Evolutionary conservation across 331 rosid genomes (phyloP).

Genomic region (Quercus tomentella): DNA sequence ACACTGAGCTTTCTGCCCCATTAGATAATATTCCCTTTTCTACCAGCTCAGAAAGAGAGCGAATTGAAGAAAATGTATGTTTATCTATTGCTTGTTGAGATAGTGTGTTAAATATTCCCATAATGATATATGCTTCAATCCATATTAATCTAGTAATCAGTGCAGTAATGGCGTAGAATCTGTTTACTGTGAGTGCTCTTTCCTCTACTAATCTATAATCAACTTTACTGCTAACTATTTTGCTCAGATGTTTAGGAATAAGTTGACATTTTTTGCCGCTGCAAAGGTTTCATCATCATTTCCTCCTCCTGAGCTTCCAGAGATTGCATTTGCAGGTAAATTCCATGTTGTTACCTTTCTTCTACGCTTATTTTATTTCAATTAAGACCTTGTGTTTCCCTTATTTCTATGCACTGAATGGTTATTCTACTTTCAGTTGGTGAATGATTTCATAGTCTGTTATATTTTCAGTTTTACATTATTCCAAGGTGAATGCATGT

Average conservation of each 20-base stretch:
- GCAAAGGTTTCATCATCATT: slow-evolving; percentile 89
- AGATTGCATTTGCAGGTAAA: slow-evolving; percentile 97
- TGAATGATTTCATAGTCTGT: not conserved
- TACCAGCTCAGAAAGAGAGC: slow-evolving; percentile 62
- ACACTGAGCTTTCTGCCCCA: slow-evolving; percentile 83
- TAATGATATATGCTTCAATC: not conserved
- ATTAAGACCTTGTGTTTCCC: not conserved
- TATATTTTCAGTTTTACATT: not conserved
- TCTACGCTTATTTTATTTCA: slow-evolving; percentile 9
- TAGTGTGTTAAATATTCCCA: not conserved
- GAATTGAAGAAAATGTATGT: slow-evolving; percentile 79
- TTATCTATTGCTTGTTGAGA: slow-evolving; percentile 1
- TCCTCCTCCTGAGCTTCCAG: slow-evolving; percentile 84
- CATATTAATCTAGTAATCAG: not conserved
- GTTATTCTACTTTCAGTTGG: not conserved
- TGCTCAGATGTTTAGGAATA: slow-evolving; percentile 69
- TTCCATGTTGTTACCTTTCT: slow-evolving; percentile 2
- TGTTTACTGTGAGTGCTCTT: not conserved
- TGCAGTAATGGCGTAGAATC: not conserved
- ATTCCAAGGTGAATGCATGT: not conserved
- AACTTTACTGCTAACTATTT: slow-evolving; percentile 8
- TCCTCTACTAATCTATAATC: slow-evolving; percentile 1
- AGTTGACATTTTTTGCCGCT: slow-evolving; percentile 84
- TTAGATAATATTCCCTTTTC: slow-evolving; percentile 78
- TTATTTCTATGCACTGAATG: not conserved